Percentiles rank a stretch among this genome's conserved stretches.
phyloP scores from a whole-genome alignment of 1,139 yeast species.

The Diutina rugosa region DNA sequence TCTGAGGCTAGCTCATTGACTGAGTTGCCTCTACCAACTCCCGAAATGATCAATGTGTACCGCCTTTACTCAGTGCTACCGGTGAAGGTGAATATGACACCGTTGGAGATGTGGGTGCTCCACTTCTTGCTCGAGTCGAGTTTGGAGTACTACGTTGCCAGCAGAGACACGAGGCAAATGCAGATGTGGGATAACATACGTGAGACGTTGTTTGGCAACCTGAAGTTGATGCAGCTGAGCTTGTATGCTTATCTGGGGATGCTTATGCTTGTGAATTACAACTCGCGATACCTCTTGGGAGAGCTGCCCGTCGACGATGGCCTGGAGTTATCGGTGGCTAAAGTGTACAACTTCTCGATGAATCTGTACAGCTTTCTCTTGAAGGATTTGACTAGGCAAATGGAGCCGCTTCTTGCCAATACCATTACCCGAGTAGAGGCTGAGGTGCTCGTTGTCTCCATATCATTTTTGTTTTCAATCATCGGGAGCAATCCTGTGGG shows the following conservation, averaged over 20 bases:
- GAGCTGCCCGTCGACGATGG: not conserved
- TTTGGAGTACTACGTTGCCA: not conserved
- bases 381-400: not conserved
- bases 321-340: not conserved
- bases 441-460: not conserved
- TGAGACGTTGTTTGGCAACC: not conserved
- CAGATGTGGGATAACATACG: not conserved
- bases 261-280: not conserved
- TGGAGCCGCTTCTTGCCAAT: not conserved
- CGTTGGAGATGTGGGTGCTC: not conserved
- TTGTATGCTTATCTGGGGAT: not conserved
- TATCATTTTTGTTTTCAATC: not conserved
- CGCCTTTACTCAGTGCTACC: not conserved
- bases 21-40: too few species aligned
- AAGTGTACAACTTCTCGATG: not conserved
- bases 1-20: too few species aligned
- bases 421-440: not conserved
- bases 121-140: not conserved
- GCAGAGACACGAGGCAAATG: not conserved
- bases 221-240: not conserved
- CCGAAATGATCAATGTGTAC: too few species aligned
- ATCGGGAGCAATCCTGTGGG: not conserved
- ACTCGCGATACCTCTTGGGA: not conserved
- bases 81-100: not conserved
- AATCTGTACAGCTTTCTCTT: not conserved